Evolutionary conservation across 1,284 basidiomycete genomes (phyloP), one percentile per base, ranked within the genome.

Genomic region (Moesziomyces sp.): DNA sequence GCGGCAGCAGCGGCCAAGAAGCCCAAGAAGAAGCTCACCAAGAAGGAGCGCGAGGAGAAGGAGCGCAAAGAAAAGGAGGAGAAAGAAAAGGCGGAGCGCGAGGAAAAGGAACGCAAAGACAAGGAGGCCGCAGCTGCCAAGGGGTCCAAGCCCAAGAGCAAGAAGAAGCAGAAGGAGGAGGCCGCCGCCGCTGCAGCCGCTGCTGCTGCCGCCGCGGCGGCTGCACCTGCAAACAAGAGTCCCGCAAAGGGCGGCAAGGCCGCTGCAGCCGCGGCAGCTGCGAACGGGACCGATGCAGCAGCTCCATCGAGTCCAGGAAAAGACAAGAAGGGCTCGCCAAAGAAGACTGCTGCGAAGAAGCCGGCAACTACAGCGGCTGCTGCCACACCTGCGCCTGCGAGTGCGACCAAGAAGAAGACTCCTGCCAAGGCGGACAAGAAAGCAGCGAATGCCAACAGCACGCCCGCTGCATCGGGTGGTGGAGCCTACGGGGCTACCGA

Each of bases 11-110:
- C 68, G 2, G 60, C 73, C 18, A 66, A 67, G 60, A 65, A 67
- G 55, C 61, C 63, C 6, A 71, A 63, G 56, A 79, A 78, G 66
- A 77, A 78, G 66, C 62, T 67, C 52, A 78, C 74, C 35, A 82
- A 79, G 46, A 71, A 73, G 46, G 66, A 76, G 46, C 67, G 68
- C 26, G 66, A 67, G 35, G 65, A 69, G 44, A 64, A 57, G 46
- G 68, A 65, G 57, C 51, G 60, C 44, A 61, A 60, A 60, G 72
- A 73, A 54, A 66, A 57, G 48, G 73, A 76, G 51, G 72, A 64
- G 52, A 65, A 64, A 42, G 76, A 68, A 51, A 75, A 86, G 6
- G 84, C 72, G 35, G 67, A 77, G 60, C 66, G 67, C 52, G 73
- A 76, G 45, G 70, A 60, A 48, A 60, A 67, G 52, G 68, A 73